phyloP scores from a whole-genome alignment of 345 rosid species.

The Rhodamnia rubescens region DNA sequence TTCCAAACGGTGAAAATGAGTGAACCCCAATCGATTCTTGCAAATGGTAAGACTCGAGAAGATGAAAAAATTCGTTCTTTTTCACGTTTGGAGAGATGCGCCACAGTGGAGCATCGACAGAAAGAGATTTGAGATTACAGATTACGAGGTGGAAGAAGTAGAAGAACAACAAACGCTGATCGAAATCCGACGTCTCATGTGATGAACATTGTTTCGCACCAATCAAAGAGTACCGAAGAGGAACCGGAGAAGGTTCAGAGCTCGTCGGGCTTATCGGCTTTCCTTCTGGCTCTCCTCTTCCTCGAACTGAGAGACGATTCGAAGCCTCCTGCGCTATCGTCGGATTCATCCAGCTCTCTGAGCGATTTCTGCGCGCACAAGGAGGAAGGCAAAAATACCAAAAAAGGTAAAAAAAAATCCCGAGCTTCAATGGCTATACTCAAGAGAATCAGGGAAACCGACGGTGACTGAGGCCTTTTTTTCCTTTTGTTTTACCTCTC shows the following conservation, averaged over 20 bases:
- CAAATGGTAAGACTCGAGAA: neutral
- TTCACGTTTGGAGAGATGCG: neutral
- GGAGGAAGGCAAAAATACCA: neutral
- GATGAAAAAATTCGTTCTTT: neutral
- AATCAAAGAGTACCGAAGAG: neutral
- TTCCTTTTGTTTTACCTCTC: slow-evolving; percentile 31
- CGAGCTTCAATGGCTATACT: neutral
- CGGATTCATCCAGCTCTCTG: slow-evolving; percentile 38
- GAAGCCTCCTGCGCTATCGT: slow-evolving; percentile 28
- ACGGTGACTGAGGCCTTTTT: neutral
- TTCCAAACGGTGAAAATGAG: neutral
- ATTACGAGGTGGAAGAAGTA: neutral
- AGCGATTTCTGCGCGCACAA: slow-evolving; percentile 36
- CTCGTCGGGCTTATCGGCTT: slow-evolving; percentile 25
- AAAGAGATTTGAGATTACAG: neutral
- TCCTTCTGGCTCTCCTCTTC: slow-evolving; percentile 37
- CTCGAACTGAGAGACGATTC: slow-evolving; percentile 42
- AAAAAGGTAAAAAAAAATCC: neutral
- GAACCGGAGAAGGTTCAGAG: neutral
- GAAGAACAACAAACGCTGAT: neutral
- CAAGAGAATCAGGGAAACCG: neutral
- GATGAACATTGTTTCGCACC: neutral
- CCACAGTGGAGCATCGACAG: neutral
- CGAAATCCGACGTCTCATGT: neutral
- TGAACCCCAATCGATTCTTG: neutral